Conservation (phyloP, 345 rosid species). For the Hirschfeldia incana region DNA sequence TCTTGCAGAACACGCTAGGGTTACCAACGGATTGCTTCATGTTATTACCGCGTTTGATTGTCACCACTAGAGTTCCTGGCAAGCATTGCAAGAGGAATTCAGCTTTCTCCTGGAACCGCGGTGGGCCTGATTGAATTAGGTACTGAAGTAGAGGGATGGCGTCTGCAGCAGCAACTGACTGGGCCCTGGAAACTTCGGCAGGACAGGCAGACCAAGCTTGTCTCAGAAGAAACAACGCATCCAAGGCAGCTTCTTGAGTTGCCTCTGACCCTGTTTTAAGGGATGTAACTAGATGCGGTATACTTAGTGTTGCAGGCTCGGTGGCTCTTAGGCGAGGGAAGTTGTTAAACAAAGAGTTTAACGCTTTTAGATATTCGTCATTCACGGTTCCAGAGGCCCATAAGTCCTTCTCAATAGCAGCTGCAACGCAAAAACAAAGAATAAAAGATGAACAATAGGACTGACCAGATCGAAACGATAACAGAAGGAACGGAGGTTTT, state of each 20-base stretch:
- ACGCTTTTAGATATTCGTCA: conserved; percentile 91
- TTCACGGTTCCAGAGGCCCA: conserved; percentile 95
- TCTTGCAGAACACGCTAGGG: conserved; percentile 90
- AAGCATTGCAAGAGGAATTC: conserved; percentile 93
- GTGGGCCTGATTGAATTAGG: conserved; percentile 96
- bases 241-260: conserved; percentile 97
- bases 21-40: conserved; percentile 99
- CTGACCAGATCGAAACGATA: not conserved
- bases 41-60: conserved; percentile 90
- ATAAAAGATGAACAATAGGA: not conserved
- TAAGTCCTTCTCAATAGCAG: conserved; percentile 96
- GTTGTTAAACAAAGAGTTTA: conserved; percentile 84
- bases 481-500: not conserved
- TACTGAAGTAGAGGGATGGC: conserved; percentile 93
- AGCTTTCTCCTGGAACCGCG: conserved; percentile 97
- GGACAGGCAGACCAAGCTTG: conserved; percentile 99
- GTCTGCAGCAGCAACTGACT: conserved; percentile 95
- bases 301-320: conserved; percentile 93
- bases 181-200: conserved; percentile 92
- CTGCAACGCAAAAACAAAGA: conserved; percentile 34
- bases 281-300: conserved; percentile 91
- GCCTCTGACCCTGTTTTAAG: conserved; percentile 94
- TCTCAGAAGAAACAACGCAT: conserved; percentile 88
- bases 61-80: conserved; percentile 91
- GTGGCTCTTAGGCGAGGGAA: conserved; percentile 97